Conservation (phyloP, 805 yeast species). For the Candida stauntonica region DNA sequence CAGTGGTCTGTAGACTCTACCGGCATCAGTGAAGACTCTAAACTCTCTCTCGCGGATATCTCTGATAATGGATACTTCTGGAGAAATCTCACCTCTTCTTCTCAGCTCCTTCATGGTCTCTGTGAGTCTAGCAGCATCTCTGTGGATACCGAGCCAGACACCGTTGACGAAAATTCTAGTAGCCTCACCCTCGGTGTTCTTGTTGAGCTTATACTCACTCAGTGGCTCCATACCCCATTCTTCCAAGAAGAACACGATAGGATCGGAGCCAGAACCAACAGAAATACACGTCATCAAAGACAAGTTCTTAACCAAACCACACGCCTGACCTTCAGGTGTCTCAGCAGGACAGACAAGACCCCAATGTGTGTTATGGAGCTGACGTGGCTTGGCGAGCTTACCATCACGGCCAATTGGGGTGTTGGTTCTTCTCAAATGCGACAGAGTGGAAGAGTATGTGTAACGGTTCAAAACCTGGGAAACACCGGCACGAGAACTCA, state of each 20-base stretch:
- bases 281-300: slow-evolving; percentile 97
- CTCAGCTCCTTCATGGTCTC: slow-evolving; percentile 88
- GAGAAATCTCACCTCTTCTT: slow-evolving; percentile 91
- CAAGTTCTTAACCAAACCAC: slow-evolving; percentile 96
- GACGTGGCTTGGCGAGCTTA: slow-evolving; percentile 98
- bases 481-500: slow-evolving; percentile 98
- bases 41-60: slow-evolving; percentile 96
- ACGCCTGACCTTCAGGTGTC: slow-evolving; percentile 99
- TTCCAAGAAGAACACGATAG: slow-evolving; percentile 85
- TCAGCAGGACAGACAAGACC: slow-evolving; percentile 99
- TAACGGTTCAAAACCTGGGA: slow-evolving; percentile 97
- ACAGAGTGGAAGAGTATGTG: slow-evolving; percentile 96
- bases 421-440: slow-evolving; percentile 97
- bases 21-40: slow-evolving; percentile 96
- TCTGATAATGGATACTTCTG: slow-evolving; percentile 95
- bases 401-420: slow-evolving; percentile 99
- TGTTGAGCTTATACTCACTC: slow-evolving; percentile 92
- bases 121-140: slow-evolving; percentile 90
- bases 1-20: slow-evolving; percentile 95
- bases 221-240: slow-evolving; percentile 99
- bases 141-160: slow-evolving; percentile 98
- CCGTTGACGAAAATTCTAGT: slow-evolving; percentile 96
- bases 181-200: slow-evolving; percentile 86
- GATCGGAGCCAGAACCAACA: slow-evolving; percentile 96
- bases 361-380: slow-evolving; percentile 99